Percentiles rank a stretch among this genome's conserved stretches.
Conservation (phyloP, 306 rosid species). For the Lupinus albus region DNA sequence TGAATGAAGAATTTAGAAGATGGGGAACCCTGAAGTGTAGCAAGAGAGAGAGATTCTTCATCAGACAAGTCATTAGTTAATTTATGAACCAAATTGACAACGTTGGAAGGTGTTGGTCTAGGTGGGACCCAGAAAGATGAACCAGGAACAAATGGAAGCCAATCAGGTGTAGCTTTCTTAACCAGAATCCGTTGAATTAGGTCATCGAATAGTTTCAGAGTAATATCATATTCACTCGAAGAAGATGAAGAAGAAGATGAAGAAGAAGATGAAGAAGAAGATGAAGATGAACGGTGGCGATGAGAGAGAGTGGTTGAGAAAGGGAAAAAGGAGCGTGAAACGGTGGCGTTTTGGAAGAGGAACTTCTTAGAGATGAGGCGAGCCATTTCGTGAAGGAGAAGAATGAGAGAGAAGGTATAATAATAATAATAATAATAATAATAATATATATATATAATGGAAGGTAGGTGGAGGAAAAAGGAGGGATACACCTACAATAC, state of each 20-base stretch:
- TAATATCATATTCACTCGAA: constrained; percentile 48
- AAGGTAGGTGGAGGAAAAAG: too few species aligned
- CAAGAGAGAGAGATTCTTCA: constrained; percentile 59
- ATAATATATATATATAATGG: too few species aligned
- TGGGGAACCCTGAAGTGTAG: constrained; percentile 64
- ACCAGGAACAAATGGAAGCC: constrained; percentile 87
- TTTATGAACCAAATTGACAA: constrained; percentile 53
- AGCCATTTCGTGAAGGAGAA: constrained; percentile 46
- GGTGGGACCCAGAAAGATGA: constrained; percentile 98
- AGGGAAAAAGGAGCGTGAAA: background rate
- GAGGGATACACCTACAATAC: too few species aligned
- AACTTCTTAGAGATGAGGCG: constrained; percentile 32
- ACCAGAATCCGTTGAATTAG: constrained; percentile 60
- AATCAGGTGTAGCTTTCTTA: constrained; percentile 66
- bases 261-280: too few species aligned
- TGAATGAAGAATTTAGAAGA: constrained; percentile 48
- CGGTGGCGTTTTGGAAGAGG: constrained; percentile 16
- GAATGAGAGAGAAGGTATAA: too few species aligned
- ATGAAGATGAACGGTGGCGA: constrained; percentile 47
- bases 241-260: constrained; percentile 24
- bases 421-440: too few species aligned
- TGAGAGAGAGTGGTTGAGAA: background rate
- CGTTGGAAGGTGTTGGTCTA: constrained; percentile 43
- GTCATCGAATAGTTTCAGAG: constrained; percentile 67
- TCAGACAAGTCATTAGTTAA: constrained; percentile 1